These are phyloP conservation scores for Beauveria rudraprayagi DNA, from an alignment of 2,329 filamentous ascomycete genomes.

Conservation along the genomic window DNA sequence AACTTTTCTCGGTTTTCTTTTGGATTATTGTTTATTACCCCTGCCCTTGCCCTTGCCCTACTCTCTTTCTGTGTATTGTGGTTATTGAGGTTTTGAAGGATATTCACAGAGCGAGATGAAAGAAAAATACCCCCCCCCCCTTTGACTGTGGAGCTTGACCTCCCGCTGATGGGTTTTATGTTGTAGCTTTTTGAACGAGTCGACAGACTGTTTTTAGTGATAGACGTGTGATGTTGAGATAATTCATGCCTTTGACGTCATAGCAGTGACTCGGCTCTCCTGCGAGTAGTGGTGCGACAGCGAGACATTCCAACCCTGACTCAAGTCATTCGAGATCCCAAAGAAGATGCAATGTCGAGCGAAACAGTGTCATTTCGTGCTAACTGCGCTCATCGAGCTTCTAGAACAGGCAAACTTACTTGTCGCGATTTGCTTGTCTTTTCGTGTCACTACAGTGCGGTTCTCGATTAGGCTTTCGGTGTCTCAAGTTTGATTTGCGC, in stretches of 20 bases:
- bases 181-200: background rate
- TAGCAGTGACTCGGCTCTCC: no score
- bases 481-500: no score
- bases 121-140: conserved; percentile 9
- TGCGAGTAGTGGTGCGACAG: no score
- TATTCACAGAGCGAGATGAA: conserved; percentile 12
- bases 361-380: no score
- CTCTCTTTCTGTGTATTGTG: conserved; percentile 9
- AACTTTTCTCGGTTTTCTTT: conserved; percentile 8
- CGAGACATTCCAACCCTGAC: no score
- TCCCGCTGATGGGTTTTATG: background rate
- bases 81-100: conserved; percentile 6
- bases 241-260: background rate
- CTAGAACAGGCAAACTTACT: no score
- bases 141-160: background rate
- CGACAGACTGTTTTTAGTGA: background rate
- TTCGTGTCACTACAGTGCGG: no score
- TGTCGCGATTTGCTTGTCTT: no score
- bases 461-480: no score
- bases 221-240: background rate
- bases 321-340: no score
- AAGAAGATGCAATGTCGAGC: no score
- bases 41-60: background rate
- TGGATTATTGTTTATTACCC: conserved; percentile 10
- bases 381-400: no score